phyloP scores from a whole-genome alignment of 2,329 filamentous ascomycete genomes.

The Colletotrichum camelliae region DNA sequence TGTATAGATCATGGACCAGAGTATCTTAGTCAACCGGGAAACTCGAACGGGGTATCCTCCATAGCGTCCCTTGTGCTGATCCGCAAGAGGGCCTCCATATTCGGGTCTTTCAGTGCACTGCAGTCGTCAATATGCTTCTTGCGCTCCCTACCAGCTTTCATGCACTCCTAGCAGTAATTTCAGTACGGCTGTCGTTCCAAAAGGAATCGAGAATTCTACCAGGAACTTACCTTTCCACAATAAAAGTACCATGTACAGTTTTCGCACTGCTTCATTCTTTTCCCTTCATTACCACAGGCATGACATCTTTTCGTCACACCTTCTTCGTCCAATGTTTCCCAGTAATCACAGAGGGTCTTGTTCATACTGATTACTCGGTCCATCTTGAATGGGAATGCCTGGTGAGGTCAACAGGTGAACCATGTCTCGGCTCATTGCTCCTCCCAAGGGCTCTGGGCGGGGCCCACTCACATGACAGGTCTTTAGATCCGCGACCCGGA shows the following conservation, averaged over 20 bases:
- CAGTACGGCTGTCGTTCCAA: too few relatives aligned
- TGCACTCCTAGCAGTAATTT: not conserved
- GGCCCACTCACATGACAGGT: not conserved
- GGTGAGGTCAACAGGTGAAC: not conserved
- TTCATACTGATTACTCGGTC: not conserved
- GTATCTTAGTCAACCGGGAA: not conserved
- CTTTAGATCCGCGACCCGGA: not conserved
- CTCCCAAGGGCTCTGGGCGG: not conserved
- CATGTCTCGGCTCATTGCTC: not conserved
- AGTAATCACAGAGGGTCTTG: not conserved
- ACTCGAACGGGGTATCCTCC: not conserved
- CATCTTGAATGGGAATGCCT: not conserved
- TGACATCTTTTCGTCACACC: not conserved
- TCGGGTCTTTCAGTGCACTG: not conserved
- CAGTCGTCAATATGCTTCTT: not conserved
- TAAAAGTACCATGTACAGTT: not conserved
- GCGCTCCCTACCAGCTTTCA: not conserved
- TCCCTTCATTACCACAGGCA: not conserved
- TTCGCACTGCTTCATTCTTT: not conserved
- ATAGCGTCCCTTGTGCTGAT: not conserved
- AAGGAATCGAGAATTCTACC: rapidly evolving
- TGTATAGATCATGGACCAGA: too few relatives aligned
- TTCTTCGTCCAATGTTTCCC: not conserved
- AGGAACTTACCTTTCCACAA: not conserved
- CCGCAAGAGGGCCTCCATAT: not conserved